Evolutionary conservation across 31 red algal species (phyloP).

Genomic region (Porphyra umbilicalis): DNA sequence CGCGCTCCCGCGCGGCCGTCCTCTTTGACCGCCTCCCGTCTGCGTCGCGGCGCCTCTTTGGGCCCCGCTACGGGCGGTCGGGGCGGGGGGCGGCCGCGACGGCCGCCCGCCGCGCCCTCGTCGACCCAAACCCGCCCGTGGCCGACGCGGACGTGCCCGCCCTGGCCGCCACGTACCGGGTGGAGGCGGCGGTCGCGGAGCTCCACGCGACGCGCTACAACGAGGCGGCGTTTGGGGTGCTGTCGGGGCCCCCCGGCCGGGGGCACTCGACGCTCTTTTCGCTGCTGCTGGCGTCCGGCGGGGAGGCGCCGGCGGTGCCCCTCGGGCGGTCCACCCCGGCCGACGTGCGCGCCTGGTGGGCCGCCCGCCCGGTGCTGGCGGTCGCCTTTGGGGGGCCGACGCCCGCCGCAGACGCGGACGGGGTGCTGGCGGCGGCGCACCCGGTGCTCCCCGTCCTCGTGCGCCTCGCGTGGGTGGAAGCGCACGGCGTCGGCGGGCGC

Average conservation of each 20-base stretch:
- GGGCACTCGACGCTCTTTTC: neutral
- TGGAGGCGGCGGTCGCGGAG: neutral
- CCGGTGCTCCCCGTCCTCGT: neutral
- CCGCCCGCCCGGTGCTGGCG: neutral
- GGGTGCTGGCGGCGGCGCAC: neutral
- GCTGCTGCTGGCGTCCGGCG: neutral
- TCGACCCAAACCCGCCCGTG: neutral
- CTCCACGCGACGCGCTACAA: neutral
- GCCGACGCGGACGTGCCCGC: neutral
- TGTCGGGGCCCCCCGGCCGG: neutral
- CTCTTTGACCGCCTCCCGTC: neutral
- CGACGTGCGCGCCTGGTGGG: neutral
- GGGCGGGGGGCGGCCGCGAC: neutral
- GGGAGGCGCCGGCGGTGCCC: neutral
- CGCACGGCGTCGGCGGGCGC: neutral
- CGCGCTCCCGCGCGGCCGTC: neutral
- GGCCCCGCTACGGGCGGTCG: neutral
- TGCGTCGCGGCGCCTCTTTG: neutral
- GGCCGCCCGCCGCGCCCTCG: neutral
- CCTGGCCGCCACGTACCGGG: neutral
- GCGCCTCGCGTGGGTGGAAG: neutral
- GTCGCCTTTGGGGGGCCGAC: neutral
- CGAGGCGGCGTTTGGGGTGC: neutral
- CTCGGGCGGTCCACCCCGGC: no score
- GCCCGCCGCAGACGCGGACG: neutral